Conservation (phyloP, 352 stramenopile genomes). For the Phytopythium aichiense region DNA sequence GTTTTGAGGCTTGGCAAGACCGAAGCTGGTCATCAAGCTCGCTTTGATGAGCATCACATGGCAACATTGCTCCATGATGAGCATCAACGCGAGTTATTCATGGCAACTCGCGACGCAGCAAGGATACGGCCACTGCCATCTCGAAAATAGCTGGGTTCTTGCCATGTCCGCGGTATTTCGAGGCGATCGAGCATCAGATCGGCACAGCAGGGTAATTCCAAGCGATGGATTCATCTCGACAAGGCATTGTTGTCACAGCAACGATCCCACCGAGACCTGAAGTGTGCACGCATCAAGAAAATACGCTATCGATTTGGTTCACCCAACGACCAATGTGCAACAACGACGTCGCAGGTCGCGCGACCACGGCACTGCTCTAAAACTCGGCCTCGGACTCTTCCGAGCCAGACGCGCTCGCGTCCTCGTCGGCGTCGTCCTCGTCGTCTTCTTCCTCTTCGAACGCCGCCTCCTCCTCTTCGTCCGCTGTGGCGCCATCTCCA, state of each 20-base stretch:
- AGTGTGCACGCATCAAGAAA: background rate
- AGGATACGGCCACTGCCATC: background rate
- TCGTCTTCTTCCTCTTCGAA: constrained; percentile 10
- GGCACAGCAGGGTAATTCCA: no score
- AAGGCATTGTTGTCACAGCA: background rate
- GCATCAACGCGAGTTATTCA: background rate
- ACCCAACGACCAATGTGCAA: background rate
- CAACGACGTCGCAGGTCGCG: background rate
- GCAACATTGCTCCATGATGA: background rate
- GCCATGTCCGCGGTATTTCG: background rate
- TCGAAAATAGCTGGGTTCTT: background rate
- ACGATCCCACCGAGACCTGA: background rate
- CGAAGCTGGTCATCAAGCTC: background rate
- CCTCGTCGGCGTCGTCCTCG: constrained; percentile 28
- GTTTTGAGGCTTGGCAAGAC: background rate
- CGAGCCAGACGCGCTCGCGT: constrained; percentile 12
- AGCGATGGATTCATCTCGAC: background rate
- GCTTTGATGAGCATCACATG: background rate
- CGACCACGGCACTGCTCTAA: constrained; percentile 1
- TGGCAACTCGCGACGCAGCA: background rate
- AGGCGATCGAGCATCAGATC: background rate
- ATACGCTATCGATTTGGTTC: background rate
- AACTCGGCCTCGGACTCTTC: constrained; percentile 15
- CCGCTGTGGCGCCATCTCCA: background rate
- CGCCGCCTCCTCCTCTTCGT: constrained; percentile 16